Evolutionary conservation across 1,139 yeast species (phyloP).

Genomic region (Taiozyma sp.): DNA sequence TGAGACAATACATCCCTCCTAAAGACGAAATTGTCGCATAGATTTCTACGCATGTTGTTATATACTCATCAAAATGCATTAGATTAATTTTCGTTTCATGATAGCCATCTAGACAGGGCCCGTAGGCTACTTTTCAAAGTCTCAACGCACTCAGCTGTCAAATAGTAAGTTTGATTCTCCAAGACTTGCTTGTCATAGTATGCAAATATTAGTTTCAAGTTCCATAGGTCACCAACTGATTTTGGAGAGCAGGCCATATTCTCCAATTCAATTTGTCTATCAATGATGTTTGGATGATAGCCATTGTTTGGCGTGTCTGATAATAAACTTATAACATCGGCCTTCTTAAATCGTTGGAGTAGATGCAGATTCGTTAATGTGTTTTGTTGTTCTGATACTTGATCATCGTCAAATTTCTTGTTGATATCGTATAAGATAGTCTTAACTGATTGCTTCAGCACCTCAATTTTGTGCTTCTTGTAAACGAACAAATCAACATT

Average conservation of each 20-base stretch:
- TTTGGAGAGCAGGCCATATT: conserved; percentile 41
- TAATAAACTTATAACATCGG: conserved; percentile 13
- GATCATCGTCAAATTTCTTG: conserved; percentile 10
- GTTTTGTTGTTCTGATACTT: neutral
- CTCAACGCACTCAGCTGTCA: conserved; percentile 48
- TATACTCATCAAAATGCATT: neutral
- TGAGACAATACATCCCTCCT: conserved; percentile 75
- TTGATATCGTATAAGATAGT: conserved; percentile 26
- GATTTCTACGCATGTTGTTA: neutral
- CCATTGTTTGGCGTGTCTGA: conserved; percentile 9
- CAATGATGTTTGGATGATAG: conserved; percentile 41
- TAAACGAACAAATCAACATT: conserved; percentile 47
- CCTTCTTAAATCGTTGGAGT: conserved; percentile 13
- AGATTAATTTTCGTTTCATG: neutral
- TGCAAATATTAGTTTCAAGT: conserved; percentile 57
- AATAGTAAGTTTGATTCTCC: conserved; percentile 28
- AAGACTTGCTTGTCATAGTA: conserved; percentile 39
- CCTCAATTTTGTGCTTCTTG: conserved; percentile 39
- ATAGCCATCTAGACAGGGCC: conserved; percentile 16
- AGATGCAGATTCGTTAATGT: conserved; percentile 11
- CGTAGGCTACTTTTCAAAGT: conserved; percentile 43
- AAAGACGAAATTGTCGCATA: conserved; percentile 25
- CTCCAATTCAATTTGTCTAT: conserved; percentile 50
- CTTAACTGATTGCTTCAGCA: conserved; percentile 35
- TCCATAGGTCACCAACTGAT: conserved; percentile 58